These are phyloP conservation scores for Fusarium duplospermum DNA, from an alignment of 2,329 filamentous ascomycete species.

Conservation along the genomic window DNA sequence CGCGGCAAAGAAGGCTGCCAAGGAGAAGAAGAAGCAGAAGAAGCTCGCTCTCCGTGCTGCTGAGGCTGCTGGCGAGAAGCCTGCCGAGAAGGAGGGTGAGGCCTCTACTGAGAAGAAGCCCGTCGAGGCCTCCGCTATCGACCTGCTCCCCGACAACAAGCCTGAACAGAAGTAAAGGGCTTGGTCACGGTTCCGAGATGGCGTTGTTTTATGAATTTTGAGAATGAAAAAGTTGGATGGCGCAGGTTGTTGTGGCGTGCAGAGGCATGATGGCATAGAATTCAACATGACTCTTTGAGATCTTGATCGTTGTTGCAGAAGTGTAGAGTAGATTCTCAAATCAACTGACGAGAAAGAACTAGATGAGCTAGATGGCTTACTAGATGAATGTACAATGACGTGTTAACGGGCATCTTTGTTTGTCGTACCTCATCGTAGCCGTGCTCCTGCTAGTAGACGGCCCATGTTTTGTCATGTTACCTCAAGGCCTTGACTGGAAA, in stretches of 20 bases:
- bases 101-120: conserved; percentile 32
- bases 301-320: conserved; percentile 17
- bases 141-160: conserved; percentile 33
- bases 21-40: conserved; percentile 63
- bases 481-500: too few relatives aligned
- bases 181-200: background rate
- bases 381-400: conserved; percentile 19
- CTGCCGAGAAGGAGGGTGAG: conserved; percentile 22
- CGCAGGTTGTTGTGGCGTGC: conserved; percentile 9
- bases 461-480: too few relatives aligned
- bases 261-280: conserved; percentile 14
- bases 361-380: conserved; percentile 29
- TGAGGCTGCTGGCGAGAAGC: background rate
- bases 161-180: conserved; percentile 28
- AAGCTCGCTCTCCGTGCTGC: conserved; percentile 42
- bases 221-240: conserved; percentile 1
- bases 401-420: background rate
- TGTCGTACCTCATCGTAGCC: background rate
- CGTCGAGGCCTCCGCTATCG: conserved; percentile 34
- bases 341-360: conserved; percentile 36
- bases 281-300: conserved; percentile 16
- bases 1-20: conserved; percentile 63
- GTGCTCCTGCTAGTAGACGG: too few relatives aligned
- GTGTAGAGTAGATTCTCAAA: conserved; percentile 40
- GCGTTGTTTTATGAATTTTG: conserved; percentile 4